Evolutionary conservation across 805 yeast species (phyloP).

Genomic region (Starmera dryadoides): DNA sequence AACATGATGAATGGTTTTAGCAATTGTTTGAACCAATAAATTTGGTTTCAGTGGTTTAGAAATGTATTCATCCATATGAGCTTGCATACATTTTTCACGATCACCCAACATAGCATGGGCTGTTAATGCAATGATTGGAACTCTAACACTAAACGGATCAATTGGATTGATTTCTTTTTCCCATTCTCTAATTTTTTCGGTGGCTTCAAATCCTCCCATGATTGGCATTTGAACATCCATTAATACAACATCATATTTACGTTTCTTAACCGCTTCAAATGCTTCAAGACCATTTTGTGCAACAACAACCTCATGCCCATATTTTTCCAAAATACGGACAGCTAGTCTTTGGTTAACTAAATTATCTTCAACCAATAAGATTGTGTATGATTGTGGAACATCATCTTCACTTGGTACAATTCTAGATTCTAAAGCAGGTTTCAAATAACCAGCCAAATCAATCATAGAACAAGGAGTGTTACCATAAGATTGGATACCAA

Average conservation of each 20-base stretch:
- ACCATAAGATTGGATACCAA: slow-evolving; percentile 84
- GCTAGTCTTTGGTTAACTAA: slow-evolving; percentile 84
- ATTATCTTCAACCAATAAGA: slow-evolving; percentile 81
- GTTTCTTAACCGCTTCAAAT: slow-evolving; percentile 61
- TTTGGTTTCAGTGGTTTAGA: slow-evolving; percentile 85
- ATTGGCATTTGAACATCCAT: slow-evolving; percentile 97
- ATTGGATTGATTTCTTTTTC: slow-evolving; percentile 72
- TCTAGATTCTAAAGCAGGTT: slow-evolving; percentile 80
- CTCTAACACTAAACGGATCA: slow-evolving; percentile 60
- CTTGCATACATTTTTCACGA: slow-evolving; percentile 76
- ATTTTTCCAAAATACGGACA: slow-evolving; percentile 76
- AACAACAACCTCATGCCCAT: slow-evolving; percentile 77
- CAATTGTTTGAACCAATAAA: slow-evolving; percentile 74
- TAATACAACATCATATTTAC: slow-evolving; percentile 69
- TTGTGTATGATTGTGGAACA: slow-evolving; percentile 66
- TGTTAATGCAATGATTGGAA: slow-evolving; percentile 84
- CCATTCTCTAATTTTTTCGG: slow-evolving; percentile 82
- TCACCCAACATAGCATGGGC: slow-evolving; percentile 96
- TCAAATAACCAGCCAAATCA: slow-evolving; percentile 75
- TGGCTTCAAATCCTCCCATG: slow-evolving; percentile 93
- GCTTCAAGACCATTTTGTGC: slow-evolving; percentile 86
- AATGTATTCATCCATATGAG: slow-evolving; percentile 89
- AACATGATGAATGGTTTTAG: slow-evolving; percentile 71
- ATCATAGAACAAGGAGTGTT: slow-evolving; percentile 80
- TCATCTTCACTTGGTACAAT: slow-evolving; percentile 75